Base-by-base conservation (phyloP, 768 basidiomycete genomes). In the Leccinum broughii region DNA sequence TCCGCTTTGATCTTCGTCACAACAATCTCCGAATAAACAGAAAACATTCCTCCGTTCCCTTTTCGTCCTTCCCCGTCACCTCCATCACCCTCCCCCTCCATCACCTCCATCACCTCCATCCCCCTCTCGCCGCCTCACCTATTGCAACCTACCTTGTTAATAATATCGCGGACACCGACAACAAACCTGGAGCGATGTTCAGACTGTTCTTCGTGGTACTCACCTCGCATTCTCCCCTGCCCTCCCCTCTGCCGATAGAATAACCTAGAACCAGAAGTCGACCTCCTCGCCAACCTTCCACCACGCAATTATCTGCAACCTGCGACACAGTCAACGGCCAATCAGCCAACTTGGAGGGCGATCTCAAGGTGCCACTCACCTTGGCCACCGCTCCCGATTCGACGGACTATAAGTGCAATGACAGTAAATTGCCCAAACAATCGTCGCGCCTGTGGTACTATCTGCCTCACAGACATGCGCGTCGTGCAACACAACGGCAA, bases 1-100 rank as follows among this genome's bases (percentile, higher is more conserved):
- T 54, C 32, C 11, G 56, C 61, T 60, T 66, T 64, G 61, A 63
- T 44, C 54, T 39, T 67, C n/a, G 51, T 50, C 44, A 10, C 11
- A 41, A 60, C 46, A 30, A 15, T 54, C 56, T 22, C 57, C 60
- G 44, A 20, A 62, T 24, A 68, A 70, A 62, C 48, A 59, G 35
- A 58, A 67, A 54, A 34, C 48, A 3, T 58, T 52, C 51, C 22
- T 34, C 8, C 46, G 2, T 10, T 26, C n/a, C 15, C 55, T 44
- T 54, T 20, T 51, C 17, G n/a, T 54, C 44, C 30, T 14, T 52
- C 22, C 6, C 6, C 22, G 1, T 66, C 49, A 39, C 35, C 20
- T 8, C 46, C 28, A 41, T 37, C 46, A 20, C 34, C 32, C 0
- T n/a, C 22, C 6, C 20, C 35, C 5, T 20, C 46, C 10, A 4